Conservation (phyloP, 2,329 filamentous ascomycete species). For the Cladophialophora psammophila region DNA sequence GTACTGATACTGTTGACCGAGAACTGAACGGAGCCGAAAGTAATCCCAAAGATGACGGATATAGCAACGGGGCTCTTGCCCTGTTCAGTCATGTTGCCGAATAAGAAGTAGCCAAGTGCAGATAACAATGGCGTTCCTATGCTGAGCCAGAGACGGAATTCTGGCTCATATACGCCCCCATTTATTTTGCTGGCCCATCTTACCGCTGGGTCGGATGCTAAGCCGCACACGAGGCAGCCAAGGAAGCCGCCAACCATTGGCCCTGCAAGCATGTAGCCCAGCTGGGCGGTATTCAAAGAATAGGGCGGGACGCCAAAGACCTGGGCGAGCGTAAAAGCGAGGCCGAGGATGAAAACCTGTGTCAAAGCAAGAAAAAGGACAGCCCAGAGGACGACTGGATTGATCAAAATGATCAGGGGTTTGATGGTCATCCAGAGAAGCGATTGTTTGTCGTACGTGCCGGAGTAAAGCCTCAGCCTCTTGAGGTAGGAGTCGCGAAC, state of each 20-base stretch:
- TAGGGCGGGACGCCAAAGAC: slow-evolving; percentile 43
- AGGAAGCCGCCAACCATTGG: slow-evolving; percentile 19
- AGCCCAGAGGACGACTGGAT: slow-evolving; percentile 39
- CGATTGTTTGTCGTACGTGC: slow-evolving; percentile 4
- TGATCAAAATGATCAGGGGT: slow-evolving; percentile 33
- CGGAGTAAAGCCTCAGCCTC: background rate
- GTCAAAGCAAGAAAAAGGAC: slow-evolving; percentile 1
- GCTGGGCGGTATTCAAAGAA: slow-evolving; percentile 39
- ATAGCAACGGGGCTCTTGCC: slow-evolving; percentile 10
- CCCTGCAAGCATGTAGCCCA: slow-evolving; percentile 38
- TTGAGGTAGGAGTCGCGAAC: background rate
- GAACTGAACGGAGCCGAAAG: slow-evolving; percentile 3
- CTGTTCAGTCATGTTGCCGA: slow-evolving; percentile 27
- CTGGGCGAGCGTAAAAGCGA: slow-evolving; percentile 36
- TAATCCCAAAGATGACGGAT: slow-evolving; percentile 15
- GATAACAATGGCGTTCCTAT: slow-evolving; percentile 20
- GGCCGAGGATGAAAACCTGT: background rate
- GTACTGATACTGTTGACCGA: background rate
- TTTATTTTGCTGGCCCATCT: slow-evolving; percentile 51
- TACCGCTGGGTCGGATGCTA: slow-evolving; percentile 42
- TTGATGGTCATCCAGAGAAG: slow-evolving; percentile 10
- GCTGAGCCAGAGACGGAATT: slow-evolving; percentile 40
- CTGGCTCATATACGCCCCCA: slow-evolving; percentile 46
- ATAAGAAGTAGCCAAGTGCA: slow-evolving; percentile 39
- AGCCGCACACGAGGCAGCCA: slow-evolving; percentile 49